A percentile compares a stretch with the other conserved stretches of the same genome.
Evolutionary conservation across 1,284 basidiomycete species (phyloP).

Genomic region (Apiotrichum veenhuisii): DNA sequence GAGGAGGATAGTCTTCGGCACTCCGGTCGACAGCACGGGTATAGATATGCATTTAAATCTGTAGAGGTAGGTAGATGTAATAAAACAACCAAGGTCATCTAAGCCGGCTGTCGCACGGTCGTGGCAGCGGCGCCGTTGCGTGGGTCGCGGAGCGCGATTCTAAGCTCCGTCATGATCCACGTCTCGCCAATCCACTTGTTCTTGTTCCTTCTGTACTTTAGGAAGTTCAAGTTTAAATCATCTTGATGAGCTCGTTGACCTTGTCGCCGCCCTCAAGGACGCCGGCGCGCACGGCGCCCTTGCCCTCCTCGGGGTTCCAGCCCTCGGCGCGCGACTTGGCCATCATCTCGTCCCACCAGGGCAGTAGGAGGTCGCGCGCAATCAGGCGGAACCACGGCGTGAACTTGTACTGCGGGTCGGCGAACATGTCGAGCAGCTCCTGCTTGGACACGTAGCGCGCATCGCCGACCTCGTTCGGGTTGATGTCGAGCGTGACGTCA

Average conservation of each 20-base stretch:
- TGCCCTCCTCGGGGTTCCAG: conserved; percentile 55
- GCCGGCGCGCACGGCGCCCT: conserved; percentile 33
- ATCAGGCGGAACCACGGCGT: conserved; percentile 99
- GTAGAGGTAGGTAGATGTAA: neutral
- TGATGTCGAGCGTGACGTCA: conserved; percentile 78
- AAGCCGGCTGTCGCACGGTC: neutral
- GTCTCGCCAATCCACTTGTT: too few relatives aligned
- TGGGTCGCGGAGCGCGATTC: too few relatives aligned
- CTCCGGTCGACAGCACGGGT: neutral
- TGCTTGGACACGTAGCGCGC: conserved; percentile 85
- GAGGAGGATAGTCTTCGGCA: too few relatives aligned
- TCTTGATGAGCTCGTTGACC: conserved; percentile 70
- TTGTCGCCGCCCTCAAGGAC: conserved; percentile 36
- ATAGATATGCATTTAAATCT: neutral
- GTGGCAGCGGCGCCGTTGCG: neutral
- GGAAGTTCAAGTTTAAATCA: conserved; percentile 59
- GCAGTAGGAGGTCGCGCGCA: conserved; percentile 91
- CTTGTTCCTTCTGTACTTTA: too few relatives aligned
- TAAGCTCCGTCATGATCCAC: too few relatives aligned
- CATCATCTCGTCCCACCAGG: conserved; percentile 94
- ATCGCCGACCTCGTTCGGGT: conserved; percentile 88
- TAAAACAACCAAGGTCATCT: neutral
- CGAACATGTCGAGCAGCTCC: conserved; percentile 88
- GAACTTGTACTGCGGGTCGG: conserved; percentile 72
- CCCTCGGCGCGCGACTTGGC: conserved; percentile 57